phyloP scores from a whole-genome alignment of 345 rosid genomes.

The Adansonia digitata region DNA sequence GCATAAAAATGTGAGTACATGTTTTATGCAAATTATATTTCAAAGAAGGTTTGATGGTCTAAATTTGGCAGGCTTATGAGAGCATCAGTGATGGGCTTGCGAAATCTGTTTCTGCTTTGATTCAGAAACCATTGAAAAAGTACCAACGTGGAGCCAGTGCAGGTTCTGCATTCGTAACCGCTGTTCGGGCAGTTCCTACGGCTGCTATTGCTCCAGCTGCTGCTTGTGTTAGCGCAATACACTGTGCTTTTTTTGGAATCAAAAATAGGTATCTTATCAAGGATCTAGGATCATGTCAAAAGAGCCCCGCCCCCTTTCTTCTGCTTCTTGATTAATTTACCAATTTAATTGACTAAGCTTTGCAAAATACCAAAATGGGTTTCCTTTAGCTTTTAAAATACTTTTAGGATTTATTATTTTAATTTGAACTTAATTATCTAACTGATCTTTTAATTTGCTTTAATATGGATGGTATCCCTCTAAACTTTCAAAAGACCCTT shows the following conservation, averaged over 20 bases:
- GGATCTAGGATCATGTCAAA: not conserved
- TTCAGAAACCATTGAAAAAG: conserved; percentile 67
- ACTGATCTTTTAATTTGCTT: not conserved
- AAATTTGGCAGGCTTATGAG: conserved; percentile 65
- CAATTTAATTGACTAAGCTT: not conserved
- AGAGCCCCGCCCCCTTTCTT: not conserved
- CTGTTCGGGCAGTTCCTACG: conserved; percentile 73
- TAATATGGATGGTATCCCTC: too few relatives aligned
- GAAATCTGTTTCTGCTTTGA: conserved; percentile 83
- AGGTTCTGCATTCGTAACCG: conserved; percentile 77
- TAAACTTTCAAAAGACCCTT: not conserved
- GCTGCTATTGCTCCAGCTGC: conserved; percentile 93
- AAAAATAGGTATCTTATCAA: conserved; percentile 62
- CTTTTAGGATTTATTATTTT: not conserved
- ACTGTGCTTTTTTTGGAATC: conserved; percentile 77
- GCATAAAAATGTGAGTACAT: not conserved
- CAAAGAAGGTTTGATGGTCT: conserved; percentile 15
- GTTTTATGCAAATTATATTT: not conserved
- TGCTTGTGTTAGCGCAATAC: conserved; percentile 77
- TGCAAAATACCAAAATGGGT: not conserved
- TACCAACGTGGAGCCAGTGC: conserved; percentile 86
- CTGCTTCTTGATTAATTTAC: not conserved
- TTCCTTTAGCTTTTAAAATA: not conserved
- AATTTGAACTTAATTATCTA: not conserved
- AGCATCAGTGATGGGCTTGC: conserved; percentile 84